Evolutionary conservation across 208 protist species (phyloP).

Genomic region (Leishmania turanica): DNA sequence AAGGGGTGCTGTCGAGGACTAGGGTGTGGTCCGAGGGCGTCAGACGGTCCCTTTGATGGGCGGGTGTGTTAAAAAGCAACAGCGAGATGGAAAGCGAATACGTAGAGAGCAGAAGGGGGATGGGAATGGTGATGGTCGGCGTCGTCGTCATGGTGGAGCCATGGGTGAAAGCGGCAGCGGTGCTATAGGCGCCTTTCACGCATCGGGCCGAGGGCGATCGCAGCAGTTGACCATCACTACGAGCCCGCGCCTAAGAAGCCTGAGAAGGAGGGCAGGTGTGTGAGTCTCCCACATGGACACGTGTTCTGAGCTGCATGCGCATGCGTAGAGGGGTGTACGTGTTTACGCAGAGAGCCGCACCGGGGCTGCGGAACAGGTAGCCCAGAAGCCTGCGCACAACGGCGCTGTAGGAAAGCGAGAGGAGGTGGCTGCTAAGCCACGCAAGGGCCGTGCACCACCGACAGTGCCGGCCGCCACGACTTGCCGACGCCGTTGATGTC

Average conservation of each 20-base stretch:
- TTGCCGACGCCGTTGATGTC: constrained; percentile 26
- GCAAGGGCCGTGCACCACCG: background rate
- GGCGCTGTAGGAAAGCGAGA: background rate
- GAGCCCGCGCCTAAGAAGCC: background rate
- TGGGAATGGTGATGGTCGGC: background rate
- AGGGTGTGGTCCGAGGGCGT: background rate
- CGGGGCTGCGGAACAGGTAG: background rate
- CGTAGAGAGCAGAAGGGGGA: background rate
- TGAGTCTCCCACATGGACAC: background rate
- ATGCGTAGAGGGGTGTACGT: background rate
- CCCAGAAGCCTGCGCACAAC: background rate
- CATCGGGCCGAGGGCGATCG: background rate
- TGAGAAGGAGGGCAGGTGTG: background rate
- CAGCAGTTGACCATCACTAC: background rate
- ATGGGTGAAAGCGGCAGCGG: background rate
- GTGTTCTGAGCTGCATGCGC: background rate
- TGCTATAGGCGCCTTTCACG: background rate
- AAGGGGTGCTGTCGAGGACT: constrained; percentile 1
- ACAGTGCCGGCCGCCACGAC: constrained; percentile 15
- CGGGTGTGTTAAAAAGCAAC: background rate
- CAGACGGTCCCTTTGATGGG: background rate
- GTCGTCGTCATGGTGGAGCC: background rate
- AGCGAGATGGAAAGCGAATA: background rate
- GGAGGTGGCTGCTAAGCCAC: background rate
- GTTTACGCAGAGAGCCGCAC: background rate